Base-by-base conservation (phyloP, 371 early-diverging fungal genomes). In the Rhizopus arrhizus region DNA sequence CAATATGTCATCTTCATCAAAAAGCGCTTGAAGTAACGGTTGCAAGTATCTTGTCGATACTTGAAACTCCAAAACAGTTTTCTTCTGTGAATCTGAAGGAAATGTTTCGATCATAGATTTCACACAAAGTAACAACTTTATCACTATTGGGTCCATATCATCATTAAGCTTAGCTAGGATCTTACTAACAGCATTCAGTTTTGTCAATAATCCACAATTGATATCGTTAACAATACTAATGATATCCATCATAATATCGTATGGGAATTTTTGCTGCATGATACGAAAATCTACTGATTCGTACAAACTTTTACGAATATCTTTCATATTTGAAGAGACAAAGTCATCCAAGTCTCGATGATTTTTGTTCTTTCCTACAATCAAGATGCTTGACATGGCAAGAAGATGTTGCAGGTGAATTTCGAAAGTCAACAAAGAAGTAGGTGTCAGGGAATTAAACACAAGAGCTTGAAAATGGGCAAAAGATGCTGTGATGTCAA, bases 311-410 rank as follows among this genome's bases (percentile, higher is more conserved):
- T 53, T 5, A 53, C 53, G 40, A 50, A 53, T 35, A 53, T 53
- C 22, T 36, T 53, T 53, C 32, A 38, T 38, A 16, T 34, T 34
- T 49, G 46, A 59, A 52, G 49, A 42, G 50, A 36, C 43, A 41
- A 43, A 52, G 34, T 40, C 52, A 59, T 34, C 53, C 59, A 52
- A 53, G 40, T 53, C 53, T n/a, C 46, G 53, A 59, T 45, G 34
- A 38, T 41, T 43, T 32, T 42, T 45, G 16, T 51, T 41, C 42
- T 59, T 53, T 31, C 31, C 53, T 50, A 52, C 12, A 34, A 50
- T 52, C 28, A 59, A 41, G 41, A 59, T 59, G 35, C 52, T 49
- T 32, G 45, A 43, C 28, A 46, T 11, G 47, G 51, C 51, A n/a
- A n/a, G n/a, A 48, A 58, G 28, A 11, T 51, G 51, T 51, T 50